These are phyloP conservation scores for Carex kokanica DNA, from an alignment of 176 grass and related monocot genomes.

Conservation along the genomic window DNA sequence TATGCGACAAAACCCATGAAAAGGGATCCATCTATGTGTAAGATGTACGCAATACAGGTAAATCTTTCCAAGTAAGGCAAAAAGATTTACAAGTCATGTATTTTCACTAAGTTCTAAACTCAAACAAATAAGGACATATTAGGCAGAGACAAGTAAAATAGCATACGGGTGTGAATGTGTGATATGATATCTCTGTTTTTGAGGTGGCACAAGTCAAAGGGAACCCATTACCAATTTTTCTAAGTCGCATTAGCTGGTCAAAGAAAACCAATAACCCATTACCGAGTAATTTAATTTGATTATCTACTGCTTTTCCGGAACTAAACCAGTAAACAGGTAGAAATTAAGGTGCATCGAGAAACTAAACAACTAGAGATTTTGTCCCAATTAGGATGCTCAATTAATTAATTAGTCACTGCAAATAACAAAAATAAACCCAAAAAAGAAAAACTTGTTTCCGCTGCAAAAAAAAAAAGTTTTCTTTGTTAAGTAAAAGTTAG, in stretches of 20 bases:
- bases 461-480: too few relatives aligned
- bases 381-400: not conserved
- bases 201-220: constrained; percentile 6
- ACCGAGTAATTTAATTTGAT: constrained; percentile 9
- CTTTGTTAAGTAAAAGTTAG: too few relatives aligned
- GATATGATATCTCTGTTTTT: not conserved
- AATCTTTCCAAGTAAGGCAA: constrained; percentile 12
- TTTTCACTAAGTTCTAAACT: constrained; percentile 4
- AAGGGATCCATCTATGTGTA: not conserved
- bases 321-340: not conserved
- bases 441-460: too few relatives aligned
- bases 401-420: not conserved
- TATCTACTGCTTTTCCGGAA: not conserved
- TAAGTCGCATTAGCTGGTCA: not conserved
- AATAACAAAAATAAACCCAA: too few relatives aligned
- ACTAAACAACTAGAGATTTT: not conserved
- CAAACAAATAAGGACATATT: constrained; percentile 7
- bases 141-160: constrained; percentile 2
- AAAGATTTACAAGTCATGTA: not conserved
- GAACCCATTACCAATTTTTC: not conserved
- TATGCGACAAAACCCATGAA: constrained; percentile 18
- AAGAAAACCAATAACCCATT: not conserved
- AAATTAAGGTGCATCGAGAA: constrained; percentile 5
- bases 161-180: not conserved
- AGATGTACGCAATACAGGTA: constrained; percentile 8